Evolutionary conservation across 345 rosid genomes (phyloP), one percentile per base, ranked within the genome.

Genomic region (Citrus trifoliata): DNA sequence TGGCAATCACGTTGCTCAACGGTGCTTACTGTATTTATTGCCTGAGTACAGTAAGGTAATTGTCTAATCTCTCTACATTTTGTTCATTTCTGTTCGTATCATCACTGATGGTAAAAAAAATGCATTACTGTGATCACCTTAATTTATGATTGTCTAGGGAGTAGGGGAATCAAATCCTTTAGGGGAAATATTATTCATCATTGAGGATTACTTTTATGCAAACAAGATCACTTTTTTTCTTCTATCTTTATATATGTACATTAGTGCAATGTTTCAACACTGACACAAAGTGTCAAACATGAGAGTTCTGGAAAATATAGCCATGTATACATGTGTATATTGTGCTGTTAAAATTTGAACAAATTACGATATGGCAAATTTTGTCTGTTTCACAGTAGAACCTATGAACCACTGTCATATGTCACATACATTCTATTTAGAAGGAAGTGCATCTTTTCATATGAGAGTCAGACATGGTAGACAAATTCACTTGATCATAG

Each of bases 1-100:
- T 1, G 98, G 98, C 80, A 89, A 91, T 78, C 95, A 94, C 33
- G 95, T 93, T 80, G 93, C 90, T 46, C 96, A 89, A 80, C 92
- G 88, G 42, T 93, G 98, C 84, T 88, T 93, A 79, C 88, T 83
- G 80, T 76, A 80, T 83, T 71, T 93, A 72, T 71, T 82, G 83
- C 96, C 92, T 73, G 85, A 90, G 64, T 84, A 85, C 64, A 84
- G 82, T 63, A 86, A 87, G 90, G 93, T 88, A 87, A 64, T 19
- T 65, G 63, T 16, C 48, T 24, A 59, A n/a, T 73, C 19, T 3
- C 16, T 65, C 16, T 55, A 58, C 27, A 53, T 25, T 68, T 38
- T 27, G 61, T 32, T 65, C 14, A 22, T 74, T 66, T 48, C 13
- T 38, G 67, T 32, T 78, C 18, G 22, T 66, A 33, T 28, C 28